A percentile compares a stretch with the other conserved stretches of the same genome.
These are phyloP conservation scores for Paraphaeosphaeria minitans DNA, from an alignment of 2,329 filamentous ascomycete genomes.

Conservation along the genomic window DNA sequence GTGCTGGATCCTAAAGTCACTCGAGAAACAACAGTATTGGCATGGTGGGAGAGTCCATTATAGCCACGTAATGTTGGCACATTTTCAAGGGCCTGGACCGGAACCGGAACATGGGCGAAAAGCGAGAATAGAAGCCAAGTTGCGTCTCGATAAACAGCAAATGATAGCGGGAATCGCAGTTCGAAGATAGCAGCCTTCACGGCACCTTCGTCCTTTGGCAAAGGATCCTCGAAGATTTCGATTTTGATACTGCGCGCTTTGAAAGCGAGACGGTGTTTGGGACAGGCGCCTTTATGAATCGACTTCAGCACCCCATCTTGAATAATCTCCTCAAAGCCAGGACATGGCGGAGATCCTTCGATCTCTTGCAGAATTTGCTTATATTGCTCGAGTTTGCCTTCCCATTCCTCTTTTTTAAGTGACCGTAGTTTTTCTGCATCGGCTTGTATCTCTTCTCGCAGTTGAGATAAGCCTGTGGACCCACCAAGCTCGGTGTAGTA, in stretches of 20 bases:
- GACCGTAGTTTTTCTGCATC: conserved; percentile 32
- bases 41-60: conserved; percentile 35
- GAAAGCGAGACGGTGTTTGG: conserved; percentile 51
- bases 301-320: conserved; percentile 8
- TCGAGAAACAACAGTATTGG: conserved; percentile 6
- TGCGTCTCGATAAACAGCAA: conserved; percentile 58
- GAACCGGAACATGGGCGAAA: conserved; percentile 34
- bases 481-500: conserved; percentile 50
- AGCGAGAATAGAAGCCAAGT: conserved; percentile 56
- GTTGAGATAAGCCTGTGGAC: conserved; percentile 27
- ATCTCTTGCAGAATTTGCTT: conserved; percentile 46
- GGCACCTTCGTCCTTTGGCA: conserved; percentile 48
- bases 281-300: conserved; percentile 43
- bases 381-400: conserved; percentile 40
- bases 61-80: conserved; percentile 40
- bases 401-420: conserved; percentile 50
- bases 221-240: conserved; percentile 55
- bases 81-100: conserved; percentile 4
- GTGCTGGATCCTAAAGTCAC: conserved; percentile 53
- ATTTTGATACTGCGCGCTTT: conserved; percentile 51
- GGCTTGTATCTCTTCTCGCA: conserved; percentile 45
- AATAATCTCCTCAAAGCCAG: not conserved
- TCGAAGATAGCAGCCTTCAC: conserved; percentile 60
- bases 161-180: conserved; percentile 51
- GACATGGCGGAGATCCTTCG: conserved; percentile 14